Percentiles rank a stretch among this genome's conserved stretches.
phyloP scores from a whole-genome alignment of 2,329 filamentous ascomycete species.

The Byssochlamys sp. region DNA sequence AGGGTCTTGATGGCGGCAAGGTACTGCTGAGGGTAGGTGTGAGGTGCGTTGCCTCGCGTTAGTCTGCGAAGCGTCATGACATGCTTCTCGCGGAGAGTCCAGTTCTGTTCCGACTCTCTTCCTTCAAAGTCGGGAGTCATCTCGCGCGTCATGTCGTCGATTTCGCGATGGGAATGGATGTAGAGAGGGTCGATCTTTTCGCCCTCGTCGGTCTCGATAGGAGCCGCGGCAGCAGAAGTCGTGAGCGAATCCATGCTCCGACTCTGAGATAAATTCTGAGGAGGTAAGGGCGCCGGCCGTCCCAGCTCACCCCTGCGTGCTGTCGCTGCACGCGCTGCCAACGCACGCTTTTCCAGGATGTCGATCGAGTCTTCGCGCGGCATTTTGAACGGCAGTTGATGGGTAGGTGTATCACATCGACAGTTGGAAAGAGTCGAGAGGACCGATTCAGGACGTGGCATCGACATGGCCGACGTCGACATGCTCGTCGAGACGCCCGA shows the following conservation, averaged over 20 bases:
- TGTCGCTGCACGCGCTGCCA: background rate
- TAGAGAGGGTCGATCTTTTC: conserved; percentile 71
- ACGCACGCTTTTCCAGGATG: no score
- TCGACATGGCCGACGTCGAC: conserved; percentile 14
- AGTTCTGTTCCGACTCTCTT: conserved; percentile 81
- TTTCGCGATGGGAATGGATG: conserved; percentile 71
- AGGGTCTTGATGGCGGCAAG: conserved; percentile 61
- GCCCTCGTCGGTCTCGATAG: conserved; percentile 46
- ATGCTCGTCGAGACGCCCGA: background rate
- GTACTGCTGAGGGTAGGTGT: conserved; percentile 65
- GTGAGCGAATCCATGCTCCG: conserved; percentile 8
- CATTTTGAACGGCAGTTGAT: conserved; percentile 6
- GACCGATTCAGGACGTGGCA: conserved; percentile 6
- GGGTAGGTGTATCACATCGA: conserved; percentile 4
- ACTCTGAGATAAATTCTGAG: conserved; percentile 9
- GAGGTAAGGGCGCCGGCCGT: background rate
- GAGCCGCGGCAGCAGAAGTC: conserved; percentile 7
- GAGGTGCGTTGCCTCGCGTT: conserved; percentile 71
- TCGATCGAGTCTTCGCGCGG: no score
- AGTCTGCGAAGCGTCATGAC: conserved; percentile 66
- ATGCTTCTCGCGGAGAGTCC: conserved; percentile 75
- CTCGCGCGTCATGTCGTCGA: conserved; percentile 76
- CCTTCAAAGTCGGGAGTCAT: conserved; percentile 80
- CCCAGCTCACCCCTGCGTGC: background rate
- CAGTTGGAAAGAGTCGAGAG: background rate